A percentile compares a stretch with the other conserved stretches of the same genome.
Conservation (phyloP, 2,329 filamentous ascomycete species). For the Podosphaera leucotricha region DNA sequence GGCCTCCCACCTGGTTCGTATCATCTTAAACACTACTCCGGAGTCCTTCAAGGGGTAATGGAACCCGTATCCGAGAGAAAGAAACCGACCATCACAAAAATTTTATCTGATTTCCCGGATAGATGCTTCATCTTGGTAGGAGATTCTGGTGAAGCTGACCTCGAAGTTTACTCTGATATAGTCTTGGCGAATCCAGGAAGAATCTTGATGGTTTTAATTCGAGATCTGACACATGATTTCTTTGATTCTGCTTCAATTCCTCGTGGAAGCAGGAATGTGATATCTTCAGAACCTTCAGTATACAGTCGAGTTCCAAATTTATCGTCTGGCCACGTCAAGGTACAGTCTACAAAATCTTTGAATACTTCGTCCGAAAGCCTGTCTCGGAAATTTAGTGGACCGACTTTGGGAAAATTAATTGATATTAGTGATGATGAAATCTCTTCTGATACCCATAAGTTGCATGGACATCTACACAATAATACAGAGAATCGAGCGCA, state of each 20-base stretch:
- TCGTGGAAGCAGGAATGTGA: not conserved
- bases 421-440: constrained; percentile 32
- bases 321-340: not conserved
- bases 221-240: constrained; percentile 60
- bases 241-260: constrained; percentile 34
- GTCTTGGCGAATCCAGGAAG: constrained; percentile 61
- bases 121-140: constrained; percentile 79
- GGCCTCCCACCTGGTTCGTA: constrained; percentile 72
- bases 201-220: constrained; percentile 69
- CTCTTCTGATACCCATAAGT: constrained; percentile 17
- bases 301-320: not conserved
- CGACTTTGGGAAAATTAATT: constrained; percentile 31
- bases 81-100: constrained; percentile 62
- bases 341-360: not conserved
- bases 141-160: constrained; percentile 86
- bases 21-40: constrained; percentile 86
- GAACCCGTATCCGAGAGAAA: constrained; percentile 93
- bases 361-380: constrained; percentile 6
- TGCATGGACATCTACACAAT: constrained; percentile 7
- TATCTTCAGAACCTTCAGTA: not conserved
- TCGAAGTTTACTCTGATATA: constrained; percentile 94
- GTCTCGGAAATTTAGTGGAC: constrained; percentile 16
- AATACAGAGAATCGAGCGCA: constrained; percentile 14
- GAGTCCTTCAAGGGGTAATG: constrained; percentile 95
- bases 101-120: constrained; percentile 73